Base-by-base conservation (phyloP, 1,139 yeast genomes). In the Groenewaldozyma sp. region DNA sequence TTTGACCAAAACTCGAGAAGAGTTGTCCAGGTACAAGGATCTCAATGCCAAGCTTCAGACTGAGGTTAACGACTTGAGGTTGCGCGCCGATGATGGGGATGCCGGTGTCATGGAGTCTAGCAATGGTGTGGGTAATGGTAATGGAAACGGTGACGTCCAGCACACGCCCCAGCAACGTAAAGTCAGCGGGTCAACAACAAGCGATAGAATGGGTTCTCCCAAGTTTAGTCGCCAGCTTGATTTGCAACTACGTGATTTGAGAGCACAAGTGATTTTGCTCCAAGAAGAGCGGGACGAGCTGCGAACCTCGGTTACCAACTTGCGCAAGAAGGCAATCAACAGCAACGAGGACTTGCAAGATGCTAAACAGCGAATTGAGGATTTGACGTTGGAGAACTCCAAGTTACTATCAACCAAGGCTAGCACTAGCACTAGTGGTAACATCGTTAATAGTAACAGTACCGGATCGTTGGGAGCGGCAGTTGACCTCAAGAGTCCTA, bases 221-320 rank as follows among this genome's bases (percentile, higher is more conserved):
- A 67, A 63, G 37, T 73, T 67, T 39, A 68, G 76, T 42, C 84
- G 84, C 31, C 88, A 82, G 50, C 80, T 73, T 54, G 82, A 79
- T 49, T 69, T 84, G 67, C 83, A 80, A 59, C 71, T 86, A 34
- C 78, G 82, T 53, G 95, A 86, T 53, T 66, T 86, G 53, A 83
- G 84, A 52, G 94, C 95, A 2, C 94, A 84, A 56, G 67, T 86
- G 52, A 82, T 73, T 51, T 81, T 86, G 46, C 70, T 81, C 52
- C 79, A 78, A 51, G 91, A 84, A 60, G 95, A 86, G 61, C 73
- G 94, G 50, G 93, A 86, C 55, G 82, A 78, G 52, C 65, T 83
- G 58, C 80, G 82, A 53, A 79, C 78, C 17, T 51, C 46, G 35
- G 47, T 58, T 9, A 44, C 51, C 35, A 55, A 51, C 34, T 48